Percentiles rank a stretch among this genome's conserved stretches.
phyloP scores from a whole-genome alignment of 129 eudicot genomes.

The Escallonia herrerae region DNA sequence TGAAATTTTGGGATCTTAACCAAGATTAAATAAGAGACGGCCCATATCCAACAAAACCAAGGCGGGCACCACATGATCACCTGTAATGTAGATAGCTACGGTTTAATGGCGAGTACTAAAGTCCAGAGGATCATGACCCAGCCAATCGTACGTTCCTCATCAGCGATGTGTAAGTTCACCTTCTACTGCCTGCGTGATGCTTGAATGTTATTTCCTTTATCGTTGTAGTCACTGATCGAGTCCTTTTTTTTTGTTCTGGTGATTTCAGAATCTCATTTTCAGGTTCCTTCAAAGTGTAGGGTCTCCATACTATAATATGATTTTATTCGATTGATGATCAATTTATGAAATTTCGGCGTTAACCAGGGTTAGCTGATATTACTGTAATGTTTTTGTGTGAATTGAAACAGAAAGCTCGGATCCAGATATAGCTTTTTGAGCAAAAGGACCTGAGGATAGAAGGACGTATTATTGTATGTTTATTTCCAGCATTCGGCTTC shows the following conservation, averaged over 20 bases:
- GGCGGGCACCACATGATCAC: too few relatives aligned
- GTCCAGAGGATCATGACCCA: conserved; percentile 93
- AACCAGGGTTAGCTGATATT: neutral
- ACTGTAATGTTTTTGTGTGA: neutral
- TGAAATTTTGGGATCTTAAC: too few relatives aligned
- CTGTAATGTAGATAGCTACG: too few relatives aligned
- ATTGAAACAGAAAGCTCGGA: conserved; percentile 57
- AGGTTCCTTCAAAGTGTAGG: conserved; percentile 80
- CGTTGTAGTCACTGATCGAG: neutral
- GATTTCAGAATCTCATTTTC: conserved; percentile 64
- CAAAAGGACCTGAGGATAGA: conserved; percentile 84
- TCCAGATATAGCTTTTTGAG: conserved; percentile 82
- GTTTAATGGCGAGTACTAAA: conserved; percentile 89
- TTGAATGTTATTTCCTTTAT: neutral
- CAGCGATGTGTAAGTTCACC: too few relatives aligned
- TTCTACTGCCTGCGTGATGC: too few relatives aligned
- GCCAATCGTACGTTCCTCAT: conserved; percentile 44
- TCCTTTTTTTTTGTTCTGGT: neutral
- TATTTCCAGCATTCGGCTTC: neutral
- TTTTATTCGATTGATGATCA: too few relatives aligned
- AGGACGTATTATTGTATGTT: conserved; percentile 67
- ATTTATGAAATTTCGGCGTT: neutral
- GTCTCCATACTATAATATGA: too few relatives aligned
- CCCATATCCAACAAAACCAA: too few relatives aligned
- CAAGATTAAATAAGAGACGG: too few relatives aligned